phyloP scores from a whole-genome alignment of 2,329 filamentous ascomycete genomes.

The Fusarium chuoi region DNA sequence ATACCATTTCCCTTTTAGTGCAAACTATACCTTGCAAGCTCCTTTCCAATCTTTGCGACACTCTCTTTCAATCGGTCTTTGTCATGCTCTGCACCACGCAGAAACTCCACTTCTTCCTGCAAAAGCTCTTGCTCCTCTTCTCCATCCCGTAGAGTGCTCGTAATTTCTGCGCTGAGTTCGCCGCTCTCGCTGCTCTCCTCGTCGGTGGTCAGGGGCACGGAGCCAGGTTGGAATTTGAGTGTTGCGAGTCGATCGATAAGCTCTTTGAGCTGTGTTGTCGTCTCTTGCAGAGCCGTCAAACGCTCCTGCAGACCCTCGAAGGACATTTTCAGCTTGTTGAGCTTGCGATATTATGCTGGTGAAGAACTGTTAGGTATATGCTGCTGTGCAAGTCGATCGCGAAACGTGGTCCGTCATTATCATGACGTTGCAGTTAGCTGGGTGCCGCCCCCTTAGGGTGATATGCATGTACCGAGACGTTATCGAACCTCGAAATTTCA shows the following conservation, averaged over 20 bases:
- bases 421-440: conserved; percentile 40
- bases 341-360: not conserved
- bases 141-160: conserved; percentile 77
- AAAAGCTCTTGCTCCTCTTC: conserved; percentile 87
- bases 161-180: conserved; percentile 84
- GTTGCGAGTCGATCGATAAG: conserved; percentile 69
- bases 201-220: conserved; percentile 60
- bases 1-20: not conserved
- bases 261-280: conserved; percentile 64
- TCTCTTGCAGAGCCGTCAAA: conserved; percentile 69
- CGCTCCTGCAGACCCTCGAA: conserved; percentile 71
- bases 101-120: conserved; percentile 79
- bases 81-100: conserved; percentile 66
- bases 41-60: conserved; percentile 72
- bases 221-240: conserved; percentile 68
- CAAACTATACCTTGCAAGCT: conserved; percentile 72
- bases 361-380: not conserved
- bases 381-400: conserved; percentile 12
- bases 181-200: conserved; percentile 67
- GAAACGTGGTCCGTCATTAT: conserved; percentile 42
- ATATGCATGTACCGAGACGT: conserved; percentile 40
- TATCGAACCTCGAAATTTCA: conserved; percentile 39
- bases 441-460: conserved; percentile 27
- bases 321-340: conserved; percentile 55
- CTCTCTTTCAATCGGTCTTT: conserved; percentile 74